Conservation (phyloP, 169 alveolate species). For the Babesia bigemina region DNA sequence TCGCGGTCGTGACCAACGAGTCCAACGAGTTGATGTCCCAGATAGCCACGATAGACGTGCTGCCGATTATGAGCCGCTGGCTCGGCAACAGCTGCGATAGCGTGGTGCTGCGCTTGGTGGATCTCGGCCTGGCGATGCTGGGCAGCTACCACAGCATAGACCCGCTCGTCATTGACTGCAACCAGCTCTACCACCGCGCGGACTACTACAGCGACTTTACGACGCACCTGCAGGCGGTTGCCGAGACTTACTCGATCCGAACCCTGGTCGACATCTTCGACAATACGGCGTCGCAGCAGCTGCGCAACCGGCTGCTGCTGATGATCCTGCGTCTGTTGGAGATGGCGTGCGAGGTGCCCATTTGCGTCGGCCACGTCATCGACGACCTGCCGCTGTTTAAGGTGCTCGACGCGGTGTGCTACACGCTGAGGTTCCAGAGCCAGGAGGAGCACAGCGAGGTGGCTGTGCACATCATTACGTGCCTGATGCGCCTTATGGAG, state of each 20-base stretch:
- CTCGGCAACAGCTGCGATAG: conserved; percentile 9
- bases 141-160: conserved; percentile 30
- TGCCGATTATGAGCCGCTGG: background rate
- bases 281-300: conserved; percentile 17
- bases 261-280: conserved; percentile 1
- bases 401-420: conserved; percentile 29
- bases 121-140: conserved; percentile 25
- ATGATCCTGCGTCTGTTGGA: conserved; percentile 14
- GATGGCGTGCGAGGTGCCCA: conserved; percentile 11
- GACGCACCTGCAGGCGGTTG: background rate
- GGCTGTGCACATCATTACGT: conserved; percentile 20
- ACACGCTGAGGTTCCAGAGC: conserved; percentile 24
- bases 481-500: conserved; percentile 15
- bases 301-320: conserved; percentile 23
- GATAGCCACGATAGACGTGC: background rate
- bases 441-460: conserved; percentile 19
- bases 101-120: conserved; percentile 18
- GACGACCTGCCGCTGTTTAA: background rate
- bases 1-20: conserved; percentile 15
- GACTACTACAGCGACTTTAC: conserved; percentile 1
- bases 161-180: conserved; percentile 5
- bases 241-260: conserved; percentile 7
- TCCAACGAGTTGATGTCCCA: conserved; percentile 27
- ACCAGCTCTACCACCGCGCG: conserved; percentile 21
- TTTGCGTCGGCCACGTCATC: conserved; percentile 1